Base-by-base conservation (phyloP, 441 rosid genomes). In the Syzygium malaccense region DNA sequence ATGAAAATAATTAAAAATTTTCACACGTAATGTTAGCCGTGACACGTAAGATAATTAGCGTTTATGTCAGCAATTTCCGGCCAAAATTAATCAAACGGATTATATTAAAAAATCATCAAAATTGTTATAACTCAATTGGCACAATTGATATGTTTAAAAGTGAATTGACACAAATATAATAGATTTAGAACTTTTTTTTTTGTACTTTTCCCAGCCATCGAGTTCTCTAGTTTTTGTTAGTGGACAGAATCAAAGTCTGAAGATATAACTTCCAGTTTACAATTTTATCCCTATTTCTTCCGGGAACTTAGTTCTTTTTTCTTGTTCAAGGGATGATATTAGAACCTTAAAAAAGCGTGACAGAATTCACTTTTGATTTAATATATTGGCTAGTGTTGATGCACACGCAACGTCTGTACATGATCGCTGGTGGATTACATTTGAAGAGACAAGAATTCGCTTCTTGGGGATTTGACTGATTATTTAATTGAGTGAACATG, bases 11-110 rank as follows among this genome's bases (percentile, higher is more conserved):
- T 41, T 41, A 41, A 41, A 41, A 41, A 41, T 6, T 41, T 41
- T 41, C 8, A 41, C 45, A 41, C 45, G 8, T 41, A 41, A 41
- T 41, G 45, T 41, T 8, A 41, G 0, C 1, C 14, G 0, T 26
- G 3, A 0, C 0, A 0, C 26, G 62, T 57, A 11, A 57, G 62
- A 11, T 14, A 57, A 5, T 57, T 57, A 6, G 14, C 7, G 2
- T 57, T 57, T 4, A 57, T 2, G 3, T 57, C 5, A 57, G 14
- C 7, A 3, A 25, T 57, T 57, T 25, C 0, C 4, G 0, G 14
- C 1, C 62, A 57, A 57, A 57, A 57, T 25, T 57, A 57, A 1
- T 57, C 12, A 14, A 25, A 57, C 1, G 26, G 6, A 57, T 1
- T 57, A 57, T 57, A 57, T 57, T 57, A 7, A 6, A 28, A 57